Conservation (phyloP, 768 basidiomycete species). For the Lactarius tabidus region DNA sequence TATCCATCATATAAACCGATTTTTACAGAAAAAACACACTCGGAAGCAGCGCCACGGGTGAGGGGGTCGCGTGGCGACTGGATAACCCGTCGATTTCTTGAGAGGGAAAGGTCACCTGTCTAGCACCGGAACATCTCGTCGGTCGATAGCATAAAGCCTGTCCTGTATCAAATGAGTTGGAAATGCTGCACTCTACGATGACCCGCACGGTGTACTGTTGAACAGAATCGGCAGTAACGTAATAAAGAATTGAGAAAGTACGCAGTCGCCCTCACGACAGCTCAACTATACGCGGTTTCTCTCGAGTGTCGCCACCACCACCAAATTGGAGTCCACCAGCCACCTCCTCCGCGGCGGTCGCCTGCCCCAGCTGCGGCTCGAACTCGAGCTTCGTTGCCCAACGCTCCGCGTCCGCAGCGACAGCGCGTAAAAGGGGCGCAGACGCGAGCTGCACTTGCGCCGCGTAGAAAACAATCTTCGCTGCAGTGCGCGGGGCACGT, state of each 20-base stretch:
- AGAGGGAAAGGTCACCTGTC: too few species aligned
- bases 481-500: constrained; percentile 37
- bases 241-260: too few species aligned
- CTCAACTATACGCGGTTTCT: constrained; percentile 4
- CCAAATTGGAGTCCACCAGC: neutral
- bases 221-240: neutral
- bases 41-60: too few species aligned
- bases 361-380: neutral
- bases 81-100: too few species aligned
- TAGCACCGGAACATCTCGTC: neutral
- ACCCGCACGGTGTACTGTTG: too few species aligned
- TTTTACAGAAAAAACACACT: too few species aligned
- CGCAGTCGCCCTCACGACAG: neutral
- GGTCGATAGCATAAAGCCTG: neutral
- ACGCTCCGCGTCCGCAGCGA: constrained; percentile 11
- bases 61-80: too few species aligned
- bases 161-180: too few species aligned
- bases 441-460: constrained; percentile 41
- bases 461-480: constrained; percentile 68
- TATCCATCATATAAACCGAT: too few species aligned
- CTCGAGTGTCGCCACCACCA: neutral
- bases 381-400: constrained; percentile 13
- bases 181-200: too few species aligned
- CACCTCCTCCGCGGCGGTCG: neutral
- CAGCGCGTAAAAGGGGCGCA: neutral